Base-by-base conservation (phyloP, 2,329 filamentous ascomycete genomes). In the Penicillium psychrosexuale region DNA sequence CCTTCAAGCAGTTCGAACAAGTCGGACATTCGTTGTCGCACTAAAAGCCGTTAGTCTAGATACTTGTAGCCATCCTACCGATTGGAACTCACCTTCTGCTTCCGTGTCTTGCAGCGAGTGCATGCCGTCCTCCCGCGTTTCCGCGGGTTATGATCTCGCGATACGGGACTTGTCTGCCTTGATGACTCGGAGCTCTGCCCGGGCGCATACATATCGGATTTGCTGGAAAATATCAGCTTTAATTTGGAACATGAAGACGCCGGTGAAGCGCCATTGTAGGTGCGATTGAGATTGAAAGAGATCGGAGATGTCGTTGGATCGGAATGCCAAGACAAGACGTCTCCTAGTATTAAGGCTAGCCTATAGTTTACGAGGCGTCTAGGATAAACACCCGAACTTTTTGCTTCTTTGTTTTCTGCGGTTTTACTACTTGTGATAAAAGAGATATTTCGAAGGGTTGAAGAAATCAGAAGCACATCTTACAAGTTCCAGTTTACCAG, bases 51-150 rank as follows among this genome's bases (percentile, higher is more conserved):
- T 33, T 3, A 36, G 19, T 60, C 15, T 55, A 38, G 12, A 38
- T 47, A 13, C 17, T 15, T 37, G 7, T 8, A 9, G 7, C n/a
- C 19, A 12, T 34, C 2, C 3, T 7, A 15, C 8, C 3, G 19
- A 8, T 3, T 24, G 6, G 8, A 30, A 54, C 66, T 60, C 34
- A 76, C 76, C 65, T 72, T 77, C 59, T 78, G 76, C 57, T 78
- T 78, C 48, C 76, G 68, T 19, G 66, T 73, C 61, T 78, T 78
- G 66, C 76, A 78, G 56, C 76, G 72, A 38, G 75, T 76, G 52
- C 76, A 78, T 8, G 76, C 75, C 1, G 76, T 78, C 33, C 76
- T 69, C 17, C 72, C 75, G 49, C 76, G 72, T 61, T 78, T 78
- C 22, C 75, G 71, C n/a, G 74, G 74, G 56, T 78, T 77, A 49